Percentiles rank a stretch among this genome's conserved stretches.
Conservation (phyloP, 352 stramenopile genomes). For the Pythium monospermum region DNA sequence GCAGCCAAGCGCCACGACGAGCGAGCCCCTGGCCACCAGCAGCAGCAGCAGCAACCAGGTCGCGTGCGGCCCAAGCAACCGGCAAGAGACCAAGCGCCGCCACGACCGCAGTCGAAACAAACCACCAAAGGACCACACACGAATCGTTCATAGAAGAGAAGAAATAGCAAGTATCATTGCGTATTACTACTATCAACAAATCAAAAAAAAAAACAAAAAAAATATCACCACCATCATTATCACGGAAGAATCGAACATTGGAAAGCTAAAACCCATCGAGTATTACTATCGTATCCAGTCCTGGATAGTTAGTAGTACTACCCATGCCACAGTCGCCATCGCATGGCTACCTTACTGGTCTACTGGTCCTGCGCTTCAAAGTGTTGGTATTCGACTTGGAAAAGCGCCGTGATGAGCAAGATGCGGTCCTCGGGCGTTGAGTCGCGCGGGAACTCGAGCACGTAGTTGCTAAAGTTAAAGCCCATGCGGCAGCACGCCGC, state of each 20-base stretch:
- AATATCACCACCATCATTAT: too few species aligned
- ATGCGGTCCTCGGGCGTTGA: conserved; percentile 47
- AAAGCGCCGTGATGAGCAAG: conserved; percentile 50
- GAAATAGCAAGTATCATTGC: too few species aligned
- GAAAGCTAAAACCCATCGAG: too few species aligned
- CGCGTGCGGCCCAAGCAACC: neutral
- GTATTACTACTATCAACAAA: too few species aligned
- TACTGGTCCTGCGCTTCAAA: conserved; percentile 35
- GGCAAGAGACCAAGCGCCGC: neutral
- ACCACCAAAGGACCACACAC: conserved; percentile 9
- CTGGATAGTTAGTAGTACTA: too few species aligned
- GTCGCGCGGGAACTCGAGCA: conserved; percentile 54
- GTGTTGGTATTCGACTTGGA: conserved; percentile 54
- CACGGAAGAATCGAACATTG: too few species aligned
- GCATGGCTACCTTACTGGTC: too few species aligned
- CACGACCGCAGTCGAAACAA: too few species aligned
- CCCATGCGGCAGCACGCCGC: conserved; percentile 33
- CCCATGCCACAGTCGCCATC: too few species aligned
- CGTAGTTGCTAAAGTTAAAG: conserved; percentile 49
- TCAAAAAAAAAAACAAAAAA: neutral
- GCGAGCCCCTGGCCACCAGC: too few species aligned
- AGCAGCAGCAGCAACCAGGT: neutral
- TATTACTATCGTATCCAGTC: too few species aligned
- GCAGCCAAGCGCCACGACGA: conserved; percentile 5
- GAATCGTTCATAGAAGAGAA: too few species aligned